Base-by-base conservation (phyloP, 306 rosid species). In the Ormosia emarginata region DNA sequence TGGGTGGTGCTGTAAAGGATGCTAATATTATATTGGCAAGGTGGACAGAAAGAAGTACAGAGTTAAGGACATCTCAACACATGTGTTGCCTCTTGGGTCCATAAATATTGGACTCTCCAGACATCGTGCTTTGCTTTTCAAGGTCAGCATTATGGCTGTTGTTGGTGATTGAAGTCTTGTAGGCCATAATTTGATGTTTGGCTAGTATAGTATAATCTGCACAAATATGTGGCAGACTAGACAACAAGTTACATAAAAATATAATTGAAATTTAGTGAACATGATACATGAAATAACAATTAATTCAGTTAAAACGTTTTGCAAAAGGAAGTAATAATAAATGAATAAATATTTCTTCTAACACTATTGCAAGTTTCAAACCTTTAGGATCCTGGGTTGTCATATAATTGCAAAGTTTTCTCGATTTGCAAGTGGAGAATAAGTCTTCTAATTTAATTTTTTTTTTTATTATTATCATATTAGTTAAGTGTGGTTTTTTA, bases 1-100 rank as follows among this genome's bases (percentile, higher is more conserved):
- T 95, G 99, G 99, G 99, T 41, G 99, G 99, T 78, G 90, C 99
- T 82, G 99, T 95, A 76, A 93, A 88, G 89, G 97, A 95, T 88
- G 96, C 99, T 70, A 91, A 88, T 89, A 74, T 88, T 59, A 86
- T 93, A 85, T 69, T 90, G 76, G 92, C 94, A 3, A 87, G 87
- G 85, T 95, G 99, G 99, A 92, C 91, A 80, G 99, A 95, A 83
- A 90, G 88, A 86, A 92, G 93, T 78, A 84, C 90, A 56, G 96
- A 93, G 82, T 83, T 91, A 81, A 90, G 93, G 90, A 84, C 92
- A 76, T 89, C 98, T 43, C 90, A 89, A 59, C 91, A 85, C 75
- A 93, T 96, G 90, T 95, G 72, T 84, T 93, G 81, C 99, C 98
- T 56, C 88, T 95, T 79, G 99, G 99, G 78, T 93, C 96, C 82